phyloP scores from a whole-genome alignment of 768 basidiomycete species.

The Naganishia onofrii region DNA sequence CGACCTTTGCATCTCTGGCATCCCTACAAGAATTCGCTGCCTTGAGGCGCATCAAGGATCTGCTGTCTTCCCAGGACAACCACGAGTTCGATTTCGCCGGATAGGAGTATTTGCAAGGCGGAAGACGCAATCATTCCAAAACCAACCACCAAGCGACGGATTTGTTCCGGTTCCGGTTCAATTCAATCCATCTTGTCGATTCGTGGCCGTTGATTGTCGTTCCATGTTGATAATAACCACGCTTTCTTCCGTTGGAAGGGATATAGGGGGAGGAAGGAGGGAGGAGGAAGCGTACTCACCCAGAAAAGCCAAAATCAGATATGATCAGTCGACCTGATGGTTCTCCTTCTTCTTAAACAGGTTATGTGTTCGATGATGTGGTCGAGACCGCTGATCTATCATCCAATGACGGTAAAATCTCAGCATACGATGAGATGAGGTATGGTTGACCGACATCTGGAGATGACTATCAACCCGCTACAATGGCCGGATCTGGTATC shows the following conservation, averaged over 20 bases:
- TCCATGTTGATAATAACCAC: not conserved
- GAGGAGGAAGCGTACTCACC: not conserved
- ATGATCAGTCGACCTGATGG: not conserved
- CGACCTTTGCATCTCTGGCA: no score
- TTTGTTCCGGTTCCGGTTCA: not conserved
- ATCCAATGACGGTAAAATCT: not conserved
- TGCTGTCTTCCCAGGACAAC: no score
- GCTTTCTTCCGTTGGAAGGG: conserved; percentile 6
- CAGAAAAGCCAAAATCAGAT: not conserved
- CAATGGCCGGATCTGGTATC: not conserved
- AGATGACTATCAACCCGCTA: not conserved
- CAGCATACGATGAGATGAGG: not conserved
- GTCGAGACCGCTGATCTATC: not conserved
- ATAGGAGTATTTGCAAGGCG: no score
- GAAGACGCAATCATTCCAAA: no score
- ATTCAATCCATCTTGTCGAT: not conserved
- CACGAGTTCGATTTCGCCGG: no score
- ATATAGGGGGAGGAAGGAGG: conserved; percentile 3
- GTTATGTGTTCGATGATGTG: not conserved
- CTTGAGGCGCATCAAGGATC: no score
- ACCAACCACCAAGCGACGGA: not conserved
- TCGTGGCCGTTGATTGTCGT: not conserved
- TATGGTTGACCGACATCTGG: not conserved
- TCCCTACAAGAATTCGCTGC: no score
- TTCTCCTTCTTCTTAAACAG: not conserved